Evolutionary conservation across 2,329 filamentous ascomycete species (phyloP).

Genomic region (Ophiognomonia clavigignenti-juglandacearum): DNA sequence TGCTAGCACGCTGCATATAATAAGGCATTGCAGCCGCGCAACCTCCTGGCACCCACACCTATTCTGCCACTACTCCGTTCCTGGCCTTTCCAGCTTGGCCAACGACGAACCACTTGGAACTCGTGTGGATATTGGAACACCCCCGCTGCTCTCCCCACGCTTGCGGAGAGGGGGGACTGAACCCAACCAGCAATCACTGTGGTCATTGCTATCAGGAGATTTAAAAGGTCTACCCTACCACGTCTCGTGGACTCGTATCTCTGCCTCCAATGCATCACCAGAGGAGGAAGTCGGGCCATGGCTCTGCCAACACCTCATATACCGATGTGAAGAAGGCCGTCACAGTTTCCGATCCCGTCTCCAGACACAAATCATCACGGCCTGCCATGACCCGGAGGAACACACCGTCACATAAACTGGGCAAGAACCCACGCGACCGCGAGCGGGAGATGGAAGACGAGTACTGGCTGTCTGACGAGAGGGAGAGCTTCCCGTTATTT

Average conservation of each 20-base stretch:
- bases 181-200: conserved; percentile 14
- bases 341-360: conserved; percentile 35
- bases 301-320: conserved; percentile 45
- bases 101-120: conserved; percentile 4
- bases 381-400: conserved; percentile 41
- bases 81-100: conserved; percentile 7
- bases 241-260: conserved; percentile 2
- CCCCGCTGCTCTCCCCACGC: conserved; percentile 15
- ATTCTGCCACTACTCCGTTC: conserved; percentile 1
- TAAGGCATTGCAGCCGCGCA: conserved; percentile 13
- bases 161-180: too few species aligned
- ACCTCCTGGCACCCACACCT: background rate
- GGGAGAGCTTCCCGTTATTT: conserved; percentile 61
- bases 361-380: conserved; percentile 39
- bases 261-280: conserved; percentile 50
- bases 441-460: conserved; percentile 47
- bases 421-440: conserved; percentile 45
- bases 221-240: conserved; percentile 1
- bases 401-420: conserved; percentile 39
- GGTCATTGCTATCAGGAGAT: conserved; percentile 4
- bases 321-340: conserved; percentile 51
- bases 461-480: conserved; percentile 45
- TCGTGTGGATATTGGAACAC: conserved; percentile 9
- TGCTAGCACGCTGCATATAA: conserved; percentile 10
- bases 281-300: conserved; percentile 52